Evolutionary conservation across 164 flowering plant genomes (phyloP).

Genomic region (Liriodendron chinense): DNA sequence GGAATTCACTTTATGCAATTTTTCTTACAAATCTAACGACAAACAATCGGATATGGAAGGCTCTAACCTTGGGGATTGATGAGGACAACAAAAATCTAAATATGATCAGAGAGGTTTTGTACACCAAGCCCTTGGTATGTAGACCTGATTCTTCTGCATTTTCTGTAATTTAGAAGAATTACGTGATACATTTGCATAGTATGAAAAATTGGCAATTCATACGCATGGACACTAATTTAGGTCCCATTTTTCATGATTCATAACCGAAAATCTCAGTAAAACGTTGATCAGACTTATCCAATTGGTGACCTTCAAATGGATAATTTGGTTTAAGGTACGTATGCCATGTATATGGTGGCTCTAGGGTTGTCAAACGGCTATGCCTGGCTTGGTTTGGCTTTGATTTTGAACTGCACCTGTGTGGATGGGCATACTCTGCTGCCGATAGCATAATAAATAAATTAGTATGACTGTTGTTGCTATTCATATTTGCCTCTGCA

Average conservation of each 20-base stretch:
- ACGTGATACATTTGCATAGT: neutral
- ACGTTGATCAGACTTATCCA: neutral
- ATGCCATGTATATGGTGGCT: too few species aligned
- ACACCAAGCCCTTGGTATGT: conserved; percentile 36
- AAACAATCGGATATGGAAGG: conserved; percentile 53
- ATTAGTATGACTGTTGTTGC: neutral
- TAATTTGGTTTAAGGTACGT: too few species aligned
- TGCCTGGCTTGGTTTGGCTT: too few species aligned
- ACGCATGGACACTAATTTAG: neutral
- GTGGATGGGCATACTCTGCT: too few species aligned
- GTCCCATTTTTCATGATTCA: too few species aligned
- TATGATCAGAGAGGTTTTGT: conserved; percentile 20
- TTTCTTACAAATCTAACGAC: conserved; percentile 47
- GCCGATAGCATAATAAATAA: too few species aligned
- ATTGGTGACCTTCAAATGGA: too few species aligned
- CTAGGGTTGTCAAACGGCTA: too few species aligned
- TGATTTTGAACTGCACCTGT: too few species aligned
- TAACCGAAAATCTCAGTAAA: neutral
- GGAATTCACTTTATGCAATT: conserved; percentile 38
- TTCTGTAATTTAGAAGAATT: too few species aligned
- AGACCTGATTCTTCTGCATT: neutral
- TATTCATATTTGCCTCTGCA: neutral
- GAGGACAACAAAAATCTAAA: neutral
- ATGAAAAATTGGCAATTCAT: neutral
- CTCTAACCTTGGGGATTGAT: conserved; percentile 26